Base-by-base conservation (phyloP, 306 rosid genomes). In the Corylus avellana region DNA sequence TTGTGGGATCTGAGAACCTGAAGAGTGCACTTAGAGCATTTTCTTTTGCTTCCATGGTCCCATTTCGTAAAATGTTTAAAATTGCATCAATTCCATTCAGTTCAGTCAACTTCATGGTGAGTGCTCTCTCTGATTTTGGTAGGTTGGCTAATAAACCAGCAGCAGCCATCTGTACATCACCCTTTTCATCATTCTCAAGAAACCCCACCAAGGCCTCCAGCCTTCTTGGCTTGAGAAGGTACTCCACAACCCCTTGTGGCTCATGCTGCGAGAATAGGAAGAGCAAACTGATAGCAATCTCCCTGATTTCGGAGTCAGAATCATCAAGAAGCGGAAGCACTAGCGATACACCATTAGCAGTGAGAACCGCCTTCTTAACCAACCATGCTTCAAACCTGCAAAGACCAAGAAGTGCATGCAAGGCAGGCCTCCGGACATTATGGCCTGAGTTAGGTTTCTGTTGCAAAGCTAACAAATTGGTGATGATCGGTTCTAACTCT, bases 11-110 rank as follows among this genome's bases (percentile, higher is more conserved):
- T 37, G 97, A 87, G 86, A 93, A 91, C 85, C 98, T 89, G 81
- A 93, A 93, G 80, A 93, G 92, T 77, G 98, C 96, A 79, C 92
- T 86, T n/a, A 91, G 90, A 61, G 98, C 98, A 73, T 90, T 90
- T 79, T 93, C 97, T 79, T 91, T 91, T 27, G 94, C 94, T 83
- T 88, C 89, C 89, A 83, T 83, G 25, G 86, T 91, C 14, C 94
- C 96, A 0, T 85, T 84, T 74, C 77, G 80, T 62, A 93, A 73
- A 64, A 93, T 91, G 81, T 89, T 84, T 80, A 93, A 68, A 78
- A 93, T 83, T 64, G 96, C 92, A 64, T 88, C 86, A 75, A 88
- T 90, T 48, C 94, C 97, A n/a, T 88, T 82, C 76, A 90, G 72
- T 78, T 88, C 93, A 47, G 88, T 87, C 77, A 93, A 39, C 87